Conservation (phyloP, 108 stramenopile genomes). For the Asterionellopsis glacialis region DNA sequence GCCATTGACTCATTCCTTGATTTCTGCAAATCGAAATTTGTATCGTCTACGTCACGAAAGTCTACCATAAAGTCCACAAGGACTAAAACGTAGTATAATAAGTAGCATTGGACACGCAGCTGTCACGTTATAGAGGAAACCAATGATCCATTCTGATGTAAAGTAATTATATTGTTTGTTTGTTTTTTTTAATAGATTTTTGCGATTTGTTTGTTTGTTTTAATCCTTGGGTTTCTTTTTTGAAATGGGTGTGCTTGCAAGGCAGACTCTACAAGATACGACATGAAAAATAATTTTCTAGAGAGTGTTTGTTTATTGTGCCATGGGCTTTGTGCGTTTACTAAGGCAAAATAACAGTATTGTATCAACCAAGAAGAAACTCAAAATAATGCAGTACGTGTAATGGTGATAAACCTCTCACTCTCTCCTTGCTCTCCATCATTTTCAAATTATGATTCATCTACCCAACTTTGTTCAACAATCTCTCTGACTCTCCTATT, state of each 20-base stretch:
- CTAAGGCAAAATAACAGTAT: too few relatives aligned
- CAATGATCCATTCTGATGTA: neutral
- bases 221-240: too few relatives aligned
- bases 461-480: conserved; percentile 97
- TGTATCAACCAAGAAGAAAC: conserved; percentile 1
- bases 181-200: neutral
- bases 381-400: too few relatives aligned
- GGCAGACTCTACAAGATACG: too few relatives aligned
- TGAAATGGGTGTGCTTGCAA: too few relatives aligned
- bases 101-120: neutral
- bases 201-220: too few relatives aligned
- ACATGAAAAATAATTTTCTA: too few relatives aligned
- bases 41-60: neutral
- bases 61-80: too few relatives aligned
- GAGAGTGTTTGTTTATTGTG: too few relatives aligned
- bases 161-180: neutral
- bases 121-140: neutral
- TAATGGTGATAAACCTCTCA: neutral
- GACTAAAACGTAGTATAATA: too few relatives aligned
- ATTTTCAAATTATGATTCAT: conserved; percentile 37
- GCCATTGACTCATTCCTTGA: conserved; percentile 30
- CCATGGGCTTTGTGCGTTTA: too few relatives aligned
- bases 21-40: conserved; percentile 32
- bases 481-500: conserved; percentile 97
- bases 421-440: neutral